These are phyloP conservation scores for Syzygium jambos DNA, from an alignment of 345 rosid genomes.

Conservation along the genomic window DNA sequence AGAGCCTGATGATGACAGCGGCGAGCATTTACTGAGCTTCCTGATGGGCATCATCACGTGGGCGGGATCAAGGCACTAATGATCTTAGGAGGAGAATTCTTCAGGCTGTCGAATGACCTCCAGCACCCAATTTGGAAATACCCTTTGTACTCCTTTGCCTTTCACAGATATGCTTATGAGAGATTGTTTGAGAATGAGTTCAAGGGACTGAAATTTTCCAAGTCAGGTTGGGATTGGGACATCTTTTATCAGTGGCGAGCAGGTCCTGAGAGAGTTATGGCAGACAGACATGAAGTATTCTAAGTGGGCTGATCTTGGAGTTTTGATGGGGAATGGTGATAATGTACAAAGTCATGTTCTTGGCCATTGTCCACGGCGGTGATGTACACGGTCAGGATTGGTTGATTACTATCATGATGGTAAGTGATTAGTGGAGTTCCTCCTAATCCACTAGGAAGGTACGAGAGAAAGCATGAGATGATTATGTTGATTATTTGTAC, in stretches of 20 bases:
- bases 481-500: not conserved
- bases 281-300: constrained; percentile 1
- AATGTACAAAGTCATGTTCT: not conserved
- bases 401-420: not conserved
- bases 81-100: not conserved
- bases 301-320: constrained; percentile 21
- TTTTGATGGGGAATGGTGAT: not conserved
- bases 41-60: not conserved
- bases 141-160: not conserved
- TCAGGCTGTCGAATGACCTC: not conserved
- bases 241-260: constrained; percentile 15
- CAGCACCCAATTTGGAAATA: not conserved
- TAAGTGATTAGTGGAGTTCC: not conserved
- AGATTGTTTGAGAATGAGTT: constrained; percentile 5
- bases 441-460: not conserved
- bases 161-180: not conserved
- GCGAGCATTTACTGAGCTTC: not conserved
- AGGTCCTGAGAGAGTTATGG: constrained; percentile 9
- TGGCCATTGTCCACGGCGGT: not conserved
- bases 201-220: constrained; percentile 4
- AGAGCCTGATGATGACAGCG: not conserved
- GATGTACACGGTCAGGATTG: not conserved
- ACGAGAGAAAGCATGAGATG: not conserved
- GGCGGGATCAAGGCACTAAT: not conserved
- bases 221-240: constrained; percentile 1